These are phyloP conservation scores for Alternaria alternata DNA, from an alignment of 2,329 filamentous ascomycete genomes.

Conservation along the genomic window DNA sequence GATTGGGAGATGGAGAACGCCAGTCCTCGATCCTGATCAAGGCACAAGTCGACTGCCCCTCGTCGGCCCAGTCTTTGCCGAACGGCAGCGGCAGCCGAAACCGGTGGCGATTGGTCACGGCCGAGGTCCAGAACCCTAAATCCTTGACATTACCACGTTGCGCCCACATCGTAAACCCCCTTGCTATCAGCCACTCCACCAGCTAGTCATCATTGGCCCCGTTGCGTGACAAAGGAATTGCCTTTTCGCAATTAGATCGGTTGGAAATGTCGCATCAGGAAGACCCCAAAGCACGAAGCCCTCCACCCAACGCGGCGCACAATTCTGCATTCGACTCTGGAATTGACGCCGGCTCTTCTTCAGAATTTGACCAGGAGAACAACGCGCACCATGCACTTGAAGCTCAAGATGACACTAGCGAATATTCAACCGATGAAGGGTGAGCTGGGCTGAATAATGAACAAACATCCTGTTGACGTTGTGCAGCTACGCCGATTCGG, in stretches of 20 bases:
- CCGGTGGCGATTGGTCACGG: neutral
- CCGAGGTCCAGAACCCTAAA: neutral
- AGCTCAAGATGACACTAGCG: conserved; percentile 28
- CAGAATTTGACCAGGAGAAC: conserved; percentile 32
- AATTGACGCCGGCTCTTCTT: conserved; percentile 21
- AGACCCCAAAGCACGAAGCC: conserved; percentile 1
- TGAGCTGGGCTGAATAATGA: conserved; percentile 8
- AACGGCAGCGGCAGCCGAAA: neutral
- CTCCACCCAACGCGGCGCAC: neutral
- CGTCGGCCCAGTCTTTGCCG: neutral
- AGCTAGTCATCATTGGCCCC: neutral
- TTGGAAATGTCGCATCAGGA: neutral
- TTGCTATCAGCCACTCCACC: conserved; percentile 1
- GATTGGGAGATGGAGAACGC: neutral
- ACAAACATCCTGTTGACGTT: neutral
- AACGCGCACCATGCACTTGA: conserved; percentile 25
- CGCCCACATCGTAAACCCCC: neutral
- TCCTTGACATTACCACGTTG: neutral
- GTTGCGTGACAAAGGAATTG: neutral
- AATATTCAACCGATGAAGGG: conserved; percentile 33
- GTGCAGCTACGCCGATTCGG: conserved; percentile 30
- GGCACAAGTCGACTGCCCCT: neutral
- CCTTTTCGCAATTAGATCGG: neutral
- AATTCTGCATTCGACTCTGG: conserved; percentile 21
- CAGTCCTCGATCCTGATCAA: neutral